Evolutionary conservation across 2,329 filamentous ascomycete species (phyloP), one percentile per base, ranked within the genome.

Genomic region (Verticillium dahliae): DNA sequence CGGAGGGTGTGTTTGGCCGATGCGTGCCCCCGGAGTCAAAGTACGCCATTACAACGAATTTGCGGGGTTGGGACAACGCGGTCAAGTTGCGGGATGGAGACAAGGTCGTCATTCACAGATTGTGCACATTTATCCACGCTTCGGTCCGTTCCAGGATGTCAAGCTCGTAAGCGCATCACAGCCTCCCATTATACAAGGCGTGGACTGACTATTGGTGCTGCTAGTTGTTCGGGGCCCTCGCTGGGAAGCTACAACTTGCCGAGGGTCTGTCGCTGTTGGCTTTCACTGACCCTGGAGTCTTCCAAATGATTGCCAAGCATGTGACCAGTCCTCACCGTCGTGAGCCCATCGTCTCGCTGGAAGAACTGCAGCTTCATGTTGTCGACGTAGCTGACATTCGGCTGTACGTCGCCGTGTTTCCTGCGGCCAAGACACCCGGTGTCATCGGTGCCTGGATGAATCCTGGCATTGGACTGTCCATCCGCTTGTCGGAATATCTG

Each of bases 121-220:
- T 1, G 72, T 72, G 58, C 75, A 78, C 61, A 72, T 82, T 34
- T 82, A 82, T 57, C 80, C 80, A 11, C 76, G 80, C 4, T 79
- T 82, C 62, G 64, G 68, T 1, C 79, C 80, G 1, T 78, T 72
- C n/a, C 71, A 74, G 0, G 68, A 68, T 35, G 69, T 72, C 18
- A 70, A 69, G 2, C 61, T 70, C 66, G 78, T 79, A 63, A 67
- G 69, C 22, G 7, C n/a, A 11, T 10, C 35, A 37, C 34, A 37
- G 27, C 27, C 6, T 27, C 27, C 31, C 11, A 31, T 13, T 11
- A 15, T 56, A 34, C 14, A 13, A 11, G 18, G 11, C 15, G 27
- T 50, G 27, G 10, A 27, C 45, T 52, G 45, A 52, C 18, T 10
- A 27, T 4, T 4, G 1, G 27, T 31, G 27, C 27, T 18, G 14